Evolutionary conservation across 2,329 filamentous ascomycete genomes (phyloP).

Genomic region (Talaromyces sp.): DNA sequence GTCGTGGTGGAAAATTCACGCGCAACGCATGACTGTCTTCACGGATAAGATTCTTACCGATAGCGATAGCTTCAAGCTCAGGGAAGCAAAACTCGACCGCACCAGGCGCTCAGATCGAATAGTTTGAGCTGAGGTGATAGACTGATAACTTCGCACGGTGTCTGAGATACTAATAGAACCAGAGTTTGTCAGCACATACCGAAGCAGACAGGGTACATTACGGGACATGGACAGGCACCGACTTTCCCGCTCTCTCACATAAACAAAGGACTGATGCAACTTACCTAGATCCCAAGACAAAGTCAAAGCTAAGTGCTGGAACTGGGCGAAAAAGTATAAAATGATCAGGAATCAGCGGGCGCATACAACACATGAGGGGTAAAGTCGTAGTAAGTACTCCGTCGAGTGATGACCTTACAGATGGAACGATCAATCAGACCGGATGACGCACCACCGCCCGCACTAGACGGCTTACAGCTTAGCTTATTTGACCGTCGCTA

Average conservation of each 20-base stretch:
- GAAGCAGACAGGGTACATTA: conserved; percentile 1
- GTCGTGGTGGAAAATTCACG: background rate
- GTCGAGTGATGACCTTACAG: background rate
- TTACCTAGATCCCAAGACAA: background rate
- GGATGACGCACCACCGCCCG: conserved; percentile 8
- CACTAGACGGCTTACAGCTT: conserved; percentile 3
- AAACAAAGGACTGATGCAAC: background rate
- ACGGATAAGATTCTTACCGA: background rate
- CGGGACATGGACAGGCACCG: background rate
- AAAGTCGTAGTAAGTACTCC: background rate
- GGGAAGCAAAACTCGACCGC: background rate
- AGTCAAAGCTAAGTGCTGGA: background rate
- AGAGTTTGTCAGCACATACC: background rate
- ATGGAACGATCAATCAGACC: background rate
- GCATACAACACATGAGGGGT: conserved; percentile 5
- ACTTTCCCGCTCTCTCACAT: conserved; percentile 21
- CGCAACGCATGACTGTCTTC: background rate
- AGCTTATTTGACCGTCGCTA: background rate
- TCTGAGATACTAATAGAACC: background rate
- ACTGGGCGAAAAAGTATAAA: background rate
- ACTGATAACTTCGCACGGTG: background rate
- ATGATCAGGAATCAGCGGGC: conserved; percentile 25
- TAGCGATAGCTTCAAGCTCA: background rate
- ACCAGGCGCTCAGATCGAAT: background rate
- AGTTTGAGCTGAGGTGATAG: background rate